Evolutionary conservation across 768 basidiomycete genomes (phyloP), one percentile per base, ranked within the genome.

Genomic region (Trametes coccinea): DNA sequence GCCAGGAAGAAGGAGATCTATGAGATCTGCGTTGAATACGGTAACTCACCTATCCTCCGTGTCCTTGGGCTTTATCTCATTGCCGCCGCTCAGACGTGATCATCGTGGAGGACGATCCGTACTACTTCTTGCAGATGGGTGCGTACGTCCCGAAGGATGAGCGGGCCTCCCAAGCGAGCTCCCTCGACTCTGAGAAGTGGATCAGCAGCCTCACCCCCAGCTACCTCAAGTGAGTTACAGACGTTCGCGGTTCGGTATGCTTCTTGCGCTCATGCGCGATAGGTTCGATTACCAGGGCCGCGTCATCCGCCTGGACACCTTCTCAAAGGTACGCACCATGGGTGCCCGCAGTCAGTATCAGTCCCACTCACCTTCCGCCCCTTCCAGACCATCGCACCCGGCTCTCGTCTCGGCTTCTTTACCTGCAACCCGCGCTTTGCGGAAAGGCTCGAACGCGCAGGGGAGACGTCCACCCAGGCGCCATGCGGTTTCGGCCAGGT

Each of bases 41-140:
- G 89, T 87, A 62, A 53, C 74, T 14, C 43, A 17, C 45, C 16
- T 17, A 27, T 8, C 33, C 60, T 30, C n/a, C 40, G 3, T 7
- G 59, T 33, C 47, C 41, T 34, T 43, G 27, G 27, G 27, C 52
- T 2, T 14, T 39, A 9, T 5, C 59, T 11, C n/a, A 55, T 37
- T 59, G 63, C n/a, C 29, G 48, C 13, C 33, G 5, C 10, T 29
- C 44, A 88, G 85, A 92, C 65, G 72, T 92, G 27, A 85, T 92
- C 65, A 91, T 91, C 61, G 84, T 89, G 56, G 90, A 93, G 76
- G 91, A 93, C 66, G 91, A 92, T 73, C 91, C 92, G 3, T 92
- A 92, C 72, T 86, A 83, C 73, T 89, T 90, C 76, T 76, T 92
- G 27, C 89, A 91, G 70, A 74, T 84, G 62, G 83, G 81, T 0